These are phyloP conservation scores for Myxozyma vanderwaltii DNA, from an alignment of 805 yeast genomes.

Conservation along the genomic window DNA sequence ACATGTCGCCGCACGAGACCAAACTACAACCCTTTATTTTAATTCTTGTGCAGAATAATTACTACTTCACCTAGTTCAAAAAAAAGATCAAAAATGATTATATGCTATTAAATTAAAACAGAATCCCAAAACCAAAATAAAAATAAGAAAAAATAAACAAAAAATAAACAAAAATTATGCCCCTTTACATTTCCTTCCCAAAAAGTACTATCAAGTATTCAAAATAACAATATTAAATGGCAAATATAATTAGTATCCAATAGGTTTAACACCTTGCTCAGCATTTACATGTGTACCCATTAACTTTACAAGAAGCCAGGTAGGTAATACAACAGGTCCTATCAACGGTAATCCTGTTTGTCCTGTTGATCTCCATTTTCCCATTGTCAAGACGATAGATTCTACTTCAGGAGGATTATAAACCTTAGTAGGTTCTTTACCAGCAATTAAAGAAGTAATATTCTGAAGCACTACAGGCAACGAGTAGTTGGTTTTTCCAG, in stretches of 20 bases:
- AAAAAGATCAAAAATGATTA: no score
- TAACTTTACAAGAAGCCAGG: background rate
- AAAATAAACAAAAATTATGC: background rate
- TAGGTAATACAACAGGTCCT: constrained; percentile 12
- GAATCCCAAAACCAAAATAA: background rate
- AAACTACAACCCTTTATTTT: no score
- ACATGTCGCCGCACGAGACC: no score
- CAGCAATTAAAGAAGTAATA: constrained; percentile 9
- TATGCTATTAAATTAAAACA: background rate
- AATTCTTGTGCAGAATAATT: no score
- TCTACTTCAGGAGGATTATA: constrained; percentile 9
- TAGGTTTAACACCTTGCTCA: constrained; percentile 9
- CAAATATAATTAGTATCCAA: constrained; percentile 11
- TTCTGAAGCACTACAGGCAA: constrained; percentile 11
- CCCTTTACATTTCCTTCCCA: no score
- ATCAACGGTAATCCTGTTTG: constrained; percentile 11
- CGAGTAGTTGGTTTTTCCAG: constrained; percentile 2
- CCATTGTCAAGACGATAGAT: constrained; percentile 12
- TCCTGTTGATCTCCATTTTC: constrained; percentile 13
- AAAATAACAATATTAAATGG: background rate
- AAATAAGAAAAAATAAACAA: background rate
- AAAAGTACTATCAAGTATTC: no score
- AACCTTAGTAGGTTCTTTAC: background rate
- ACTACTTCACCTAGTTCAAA: no score
- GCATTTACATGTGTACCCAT: constrained; percentile 12